Evolutionary conservation across 1,139 yeast species (phyloP), one percentile per base, ranked within the genome.

Genomic region (Hansenula sp.): DNA sequence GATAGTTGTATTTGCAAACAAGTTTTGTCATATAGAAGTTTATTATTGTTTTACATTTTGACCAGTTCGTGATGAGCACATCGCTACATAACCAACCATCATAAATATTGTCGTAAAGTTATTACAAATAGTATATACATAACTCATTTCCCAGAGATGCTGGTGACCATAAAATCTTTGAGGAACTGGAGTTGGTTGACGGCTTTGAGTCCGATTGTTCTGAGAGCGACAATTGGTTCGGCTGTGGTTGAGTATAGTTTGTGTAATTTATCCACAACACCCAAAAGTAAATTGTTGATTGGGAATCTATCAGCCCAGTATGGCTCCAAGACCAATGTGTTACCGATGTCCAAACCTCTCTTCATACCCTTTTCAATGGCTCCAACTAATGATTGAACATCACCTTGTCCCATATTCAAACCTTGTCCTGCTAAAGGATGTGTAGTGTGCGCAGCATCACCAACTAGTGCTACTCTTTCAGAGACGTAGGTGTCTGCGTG

Each of bases 361-460:
- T 68, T 66, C 4, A 77, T 66, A 1, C 95, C 95, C 11, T 52
- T 67, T 50, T 87, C 95, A 32, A 92, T 59, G 0, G 94, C 86
- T 1, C 61, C 67, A 2, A 82, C 79, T 32, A 92, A 69, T 2
- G 82, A 69, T 42, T 81, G 81, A 2, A 87, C 96, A 57, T 92
- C 99, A 28, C 84, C 81, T 60, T 90, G 97, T n/a, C 98, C 98
- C 96, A 92, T 89, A 60, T 92, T 92, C 45, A 92, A 74, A 14
- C 99, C 98, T 64, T 94, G 98, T 5, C 99, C 99, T 2, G 97
- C 97, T 44, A 92, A 70, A 3, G 99, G 98, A 60, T 92, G 98
- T 1, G 96, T 87, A 0, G 97, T 84, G 53, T 92, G 99, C 0
- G 97, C 98, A 1, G 99, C 98, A 63, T 92, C 99, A 18, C 99